Evolutionary conservation across 192 early-diverging fungal species (phyloP).

Genomic region (Allomyces arbusculus): DNA sequence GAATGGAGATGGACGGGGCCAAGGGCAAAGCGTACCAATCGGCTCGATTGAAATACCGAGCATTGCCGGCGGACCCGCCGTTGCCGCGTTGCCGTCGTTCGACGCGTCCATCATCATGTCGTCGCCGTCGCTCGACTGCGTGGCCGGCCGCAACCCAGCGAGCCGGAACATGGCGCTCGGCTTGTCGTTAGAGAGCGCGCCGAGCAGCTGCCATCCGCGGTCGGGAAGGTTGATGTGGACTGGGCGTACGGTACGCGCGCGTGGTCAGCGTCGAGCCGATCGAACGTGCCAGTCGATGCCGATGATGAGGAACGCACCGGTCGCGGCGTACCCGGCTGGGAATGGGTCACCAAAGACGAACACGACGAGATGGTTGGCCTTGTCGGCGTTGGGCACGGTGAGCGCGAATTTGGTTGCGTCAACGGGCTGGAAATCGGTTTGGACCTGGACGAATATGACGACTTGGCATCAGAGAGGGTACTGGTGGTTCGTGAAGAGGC

Average conservation of each 20-base stretch:
- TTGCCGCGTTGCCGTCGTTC: background rate
- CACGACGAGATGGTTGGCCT: constrained; percentile 87
- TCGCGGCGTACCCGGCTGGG: constrained; percentile 74
- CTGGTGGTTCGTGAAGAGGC: background rate
- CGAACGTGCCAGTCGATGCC: too few species aligned
- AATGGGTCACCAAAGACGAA: constrained; percentile 81
- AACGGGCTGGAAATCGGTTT: constrained; percentile 78
- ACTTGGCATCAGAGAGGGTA: background rate
- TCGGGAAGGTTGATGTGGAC: constrained; percentile 83
- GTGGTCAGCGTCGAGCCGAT: too few species aligned
- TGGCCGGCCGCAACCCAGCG: constrained; percentile 3
- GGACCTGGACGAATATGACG: constrained; percentile 28
- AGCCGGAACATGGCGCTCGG: constrained; percentile 63
- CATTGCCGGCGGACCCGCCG: constrained; percentile 22
- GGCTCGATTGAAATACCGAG: constrained; percentile 92
- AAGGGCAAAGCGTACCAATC: constrained; percentile 9
- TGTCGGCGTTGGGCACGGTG: constrained; percentile 61
- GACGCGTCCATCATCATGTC: constrained; percentile 1
- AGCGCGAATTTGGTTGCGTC: constrained; percentile 76
- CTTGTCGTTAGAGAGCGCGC: constrained; percentile 63
- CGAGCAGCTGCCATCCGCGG: constrained; percentile 50
- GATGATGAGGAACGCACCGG: constrained; percentile 9
- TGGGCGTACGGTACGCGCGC: too few species aligned
- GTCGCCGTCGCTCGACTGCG: background rate
- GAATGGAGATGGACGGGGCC: too few species aligned